These are phyloP conservation scores for Russula ochroleuca DNA, from an alignment of 768 basidiomycete genomes.

Conservation along the genomic window DNA sequence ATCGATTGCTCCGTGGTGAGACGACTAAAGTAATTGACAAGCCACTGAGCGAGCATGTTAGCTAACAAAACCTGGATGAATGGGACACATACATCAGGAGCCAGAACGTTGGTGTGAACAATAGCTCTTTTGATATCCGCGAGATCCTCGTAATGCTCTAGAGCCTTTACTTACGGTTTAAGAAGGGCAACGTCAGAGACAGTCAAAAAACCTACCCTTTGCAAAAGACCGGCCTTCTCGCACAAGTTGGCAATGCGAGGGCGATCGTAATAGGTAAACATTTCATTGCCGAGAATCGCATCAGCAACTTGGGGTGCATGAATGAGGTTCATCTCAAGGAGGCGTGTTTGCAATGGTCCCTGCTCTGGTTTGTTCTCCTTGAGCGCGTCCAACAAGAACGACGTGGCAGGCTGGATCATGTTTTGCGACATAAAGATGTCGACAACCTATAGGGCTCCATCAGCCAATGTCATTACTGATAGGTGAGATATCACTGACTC, in stretches of 20 bases:
- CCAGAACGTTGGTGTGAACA: slow-evolving; percentile 83
- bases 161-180: slow-evolving; percentile 54
- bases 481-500: slow-evolving; percentile 45
- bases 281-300: slow-evolving; percentile 97
- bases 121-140: slow-evolving; percentile 99
- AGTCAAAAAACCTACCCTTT: slow-evolving; percentile 54
- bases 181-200: background rate
- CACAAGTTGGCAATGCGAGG: slow-evolving; percentile 97
- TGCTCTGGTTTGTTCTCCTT: slow-evolving; percentile 99
- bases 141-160: slow-evolving; percentile 97
- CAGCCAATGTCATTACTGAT: background rate
- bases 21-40: slow-evolving; percentile 94
- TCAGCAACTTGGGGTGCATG: slow-evolving; percentile 99
- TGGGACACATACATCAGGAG: slow-evolving; percentile 61
- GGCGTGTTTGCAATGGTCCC: slow-evolving; percentile 89
- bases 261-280: slow-evolving; percentile 96
- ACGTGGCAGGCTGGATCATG: slow-evolving; percentile 98
- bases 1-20: slow-evolving; percentile 97
- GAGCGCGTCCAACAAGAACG: slow-evolving; percentile 93
- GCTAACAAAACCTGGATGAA: background rate
- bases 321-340: slow-evolving; percentile 96
- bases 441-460: slow-evolving; percentile 58
- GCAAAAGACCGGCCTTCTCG: slow-evolving; percentile 95
- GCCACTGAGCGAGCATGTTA: slow-evolving; percentile 57
- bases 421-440: slow-evolving; percentile 99